Evolutionary conservation across 352 stramenopile species (phyloP).

Genomic region (Globisporangium rhizosaccharum): DNA sequence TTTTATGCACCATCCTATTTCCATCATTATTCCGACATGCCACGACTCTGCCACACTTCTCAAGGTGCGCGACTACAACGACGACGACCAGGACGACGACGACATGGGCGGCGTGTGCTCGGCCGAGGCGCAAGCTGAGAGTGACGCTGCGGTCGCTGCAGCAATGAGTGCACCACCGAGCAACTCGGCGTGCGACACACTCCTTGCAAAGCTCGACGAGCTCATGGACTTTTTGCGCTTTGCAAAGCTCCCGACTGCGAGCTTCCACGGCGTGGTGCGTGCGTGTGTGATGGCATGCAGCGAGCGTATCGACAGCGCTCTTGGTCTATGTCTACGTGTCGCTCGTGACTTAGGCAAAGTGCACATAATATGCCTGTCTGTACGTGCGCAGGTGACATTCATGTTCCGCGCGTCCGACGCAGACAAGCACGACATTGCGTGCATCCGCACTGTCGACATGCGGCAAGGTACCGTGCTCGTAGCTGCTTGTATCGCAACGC

Average conservation of each 20-base stretch:
- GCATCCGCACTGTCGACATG: slow-evolving; percentile 77
- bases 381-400: slow-evolving; percentile 59
- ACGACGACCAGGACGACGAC: neutral
- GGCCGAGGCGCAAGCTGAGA: slow-evolving; percentile 4
- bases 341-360: neutral
- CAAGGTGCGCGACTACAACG: neutral
- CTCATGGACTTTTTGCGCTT: slow-evolving; percentile 85
- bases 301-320: too few species aligned
- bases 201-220: slow-evolving; percentile 77
- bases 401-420: slow-evolving; percentile 53
- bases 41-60: too few species aligned
- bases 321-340: neutral
- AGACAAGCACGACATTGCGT: slow-evolving; percentile 43
- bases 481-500: too few species aligned
- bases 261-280: slow-evolving; percentile 60
- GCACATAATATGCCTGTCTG: neutral
- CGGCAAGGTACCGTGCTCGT: slow-evolving; percentile 29
- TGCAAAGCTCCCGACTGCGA: slow-evolving; percentile 27
- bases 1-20: too few species aligned
- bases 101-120: slow-evolving; percentile 10
- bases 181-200: slow-evolving; percentile 44
- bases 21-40: too few species aligned
- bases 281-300: neutral
- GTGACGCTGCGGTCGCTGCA: neutral
- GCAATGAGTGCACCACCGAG: neutral